Conservation (phyloP, 768 basidiomycete genomes). For the Mycena metata region DNA sequence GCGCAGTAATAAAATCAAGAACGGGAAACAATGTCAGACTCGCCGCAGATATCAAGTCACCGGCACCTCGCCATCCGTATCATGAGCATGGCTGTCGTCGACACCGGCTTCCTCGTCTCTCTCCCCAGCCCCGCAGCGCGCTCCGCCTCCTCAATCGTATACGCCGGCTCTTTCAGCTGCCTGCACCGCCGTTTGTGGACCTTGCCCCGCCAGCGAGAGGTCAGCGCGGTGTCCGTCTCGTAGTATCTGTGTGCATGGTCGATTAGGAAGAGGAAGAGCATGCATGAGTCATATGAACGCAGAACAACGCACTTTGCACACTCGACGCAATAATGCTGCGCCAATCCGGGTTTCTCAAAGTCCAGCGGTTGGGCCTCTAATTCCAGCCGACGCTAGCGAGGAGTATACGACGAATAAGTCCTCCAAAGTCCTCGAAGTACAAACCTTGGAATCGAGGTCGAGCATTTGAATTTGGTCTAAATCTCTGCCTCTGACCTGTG, state of each 20-base stretch:
- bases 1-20: not conserved
- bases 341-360: slow-evolving; percentile 91
- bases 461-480: slow-evolving; percentile 94
- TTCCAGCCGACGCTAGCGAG: slow-evolving; percentile 71
- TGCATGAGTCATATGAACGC: too few species aligned
- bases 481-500: slow-evolving; percentile 82
- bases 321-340: slow-evolving; percentile 96
- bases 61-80: slow-evolving; percentile 8
- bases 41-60: slow-evolving; percentile 20
- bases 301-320: slow-evolving; percentile 85
- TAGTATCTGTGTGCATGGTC: slow-evolving; percentile 74
- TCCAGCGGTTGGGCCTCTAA: slow-evolving; percentile 92
- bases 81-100: not conserved
- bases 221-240: slow-evolving; percentile 88
- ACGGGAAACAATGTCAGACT: not conserved
- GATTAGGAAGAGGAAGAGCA: too few species aligned
- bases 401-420: not conserved
- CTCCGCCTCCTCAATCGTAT: slow-evolving; percentile 93
- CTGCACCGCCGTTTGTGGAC: slow-evolving; percentile 93
- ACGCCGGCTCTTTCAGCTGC: slow-evolving; percentile 86
- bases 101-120: slow-evolving; percentile 51
- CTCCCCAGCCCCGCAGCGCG: slow-evolving; percentile 88
- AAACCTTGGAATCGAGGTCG: slow-evolving; percentile 87
- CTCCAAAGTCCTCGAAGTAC: slow-evolving; percentile 29
- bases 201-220: slow-evolving; percentile 89